Percentiles rank a stretch among this genome's conserved stretches.
phyloP scores from a whole-genome alignment of 768 basidiomycete genomes.

The Dictyophora rubrovolvata region DNA sequence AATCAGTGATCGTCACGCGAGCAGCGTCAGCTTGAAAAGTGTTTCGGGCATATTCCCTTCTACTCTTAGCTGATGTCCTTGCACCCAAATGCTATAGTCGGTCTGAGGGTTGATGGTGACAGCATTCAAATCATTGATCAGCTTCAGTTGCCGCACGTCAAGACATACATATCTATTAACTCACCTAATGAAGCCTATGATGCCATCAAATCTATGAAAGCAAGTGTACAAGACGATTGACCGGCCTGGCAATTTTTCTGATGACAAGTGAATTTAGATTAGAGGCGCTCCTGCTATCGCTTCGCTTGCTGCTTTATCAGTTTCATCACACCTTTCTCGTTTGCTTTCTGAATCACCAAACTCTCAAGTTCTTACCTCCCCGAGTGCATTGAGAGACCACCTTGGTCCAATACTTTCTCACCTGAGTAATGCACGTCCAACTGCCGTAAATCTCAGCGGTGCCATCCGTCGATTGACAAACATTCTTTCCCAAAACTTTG shows the following conservation, averaged over 20 bases:
- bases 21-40: not conserved
- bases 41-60: not conserved
- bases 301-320: constrained; percentile 75
- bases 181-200: constrained; percentile 78
- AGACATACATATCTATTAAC: constrained; percentile 54
- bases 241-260: not conserved
- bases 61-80: not conserved
- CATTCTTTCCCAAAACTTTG: constrained; percentile 28
- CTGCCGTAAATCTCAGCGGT: constrained; percentile 89
- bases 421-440: constrained; percentile 84
- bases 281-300: constrained; percentile 95
- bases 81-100: constrained; percentile 5
- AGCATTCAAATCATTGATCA: constrained; percentile 85
- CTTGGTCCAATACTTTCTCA: constrained; percentile 53
- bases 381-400: constrained; percentile 40
- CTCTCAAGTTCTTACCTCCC: constrained; percentile 48
- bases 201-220: constrained; percentile 96
- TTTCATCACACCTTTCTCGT: constrained; percentile 53
- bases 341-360: constrained; percentile 35
- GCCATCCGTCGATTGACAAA: constrained; percentile 64
- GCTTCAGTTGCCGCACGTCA: constrained; percentile 69
- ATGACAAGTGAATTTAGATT: constrained; percentile 36
- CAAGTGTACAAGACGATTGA: constrained; percentile 17
- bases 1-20: too few relatives aligned
- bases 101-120: constrained; percentile 21